Percentiles rank a stretch among this genome's conserved stretches.
Conservation (phyloP, 2,329 filamentous ascomycete genomes). For the Alternaria infectoria region DNA sequence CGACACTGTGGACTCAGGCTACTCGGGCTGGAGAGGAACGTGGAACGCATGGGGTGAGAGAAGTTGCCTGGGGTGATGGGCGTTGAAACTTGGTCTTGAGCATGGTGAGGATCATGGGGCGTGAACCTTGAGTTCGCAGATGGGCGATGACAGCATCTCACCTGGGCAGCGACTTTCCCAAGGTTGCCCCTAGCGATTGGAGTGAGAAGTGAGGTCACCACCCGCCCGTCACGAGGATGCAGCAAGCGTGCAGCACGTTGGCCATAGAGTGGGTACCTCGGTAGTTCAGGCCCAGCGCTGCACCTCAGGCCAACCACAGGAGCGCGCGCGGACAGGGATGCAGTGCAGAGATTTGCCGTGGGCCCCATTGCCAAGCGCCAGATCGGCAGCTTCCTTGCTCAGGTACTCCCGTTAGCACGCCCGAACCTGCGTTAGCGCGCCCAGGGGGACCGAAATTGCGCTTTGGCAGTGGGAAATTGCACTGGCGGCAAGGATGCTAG, state of each 20-base stretch:
- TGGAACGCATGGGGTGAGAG: constrained; percentile 29
- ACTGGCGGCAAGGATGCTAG: constrained; percentile 32
- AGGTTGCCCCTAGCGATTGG: constrained; percentile 3
- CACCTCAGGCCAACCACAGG: background rate
- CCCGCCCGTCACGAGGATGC: background rate
- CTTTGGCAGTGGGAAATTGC: constrained; percentile 25
- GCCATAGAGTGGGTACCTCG: background rate
- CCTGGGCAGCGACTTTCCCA: background rate
- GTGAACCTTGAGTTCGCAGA: background rate
- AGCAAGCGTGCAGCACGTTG: background rate
- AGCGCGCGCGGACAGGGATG: background rate
- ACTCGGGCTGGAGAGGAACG: constrained; percentile 10
- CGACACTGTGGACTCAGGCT: constrained; percentile 6
- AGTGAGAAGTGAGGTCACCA: constrained; percentile 1
- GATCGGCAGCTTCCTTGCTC: constrained; percentile 13
- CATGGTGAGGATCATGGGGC: background rate
- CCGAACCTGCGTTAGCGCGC: constrained; percentile 14
- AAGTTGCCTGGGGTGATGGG: constrained; percentile 1
- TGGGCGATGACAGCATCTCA: background rate
- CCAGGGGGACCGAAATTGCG: background rate
- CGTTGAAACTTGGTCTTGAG: constrained; percentile 1
- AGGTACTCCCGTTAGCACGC: constrained; percentile 13
- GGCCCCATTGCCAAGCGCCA: background rate
- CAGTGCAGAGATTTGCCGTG: background rate
- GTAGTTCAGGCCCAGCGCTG: background rate